Percentiles rank a stretch among this genome's conserved stretches.
Conservation (phyloP, 352 stramenopile genomes). For the Phytopythium litorale region DNA sequence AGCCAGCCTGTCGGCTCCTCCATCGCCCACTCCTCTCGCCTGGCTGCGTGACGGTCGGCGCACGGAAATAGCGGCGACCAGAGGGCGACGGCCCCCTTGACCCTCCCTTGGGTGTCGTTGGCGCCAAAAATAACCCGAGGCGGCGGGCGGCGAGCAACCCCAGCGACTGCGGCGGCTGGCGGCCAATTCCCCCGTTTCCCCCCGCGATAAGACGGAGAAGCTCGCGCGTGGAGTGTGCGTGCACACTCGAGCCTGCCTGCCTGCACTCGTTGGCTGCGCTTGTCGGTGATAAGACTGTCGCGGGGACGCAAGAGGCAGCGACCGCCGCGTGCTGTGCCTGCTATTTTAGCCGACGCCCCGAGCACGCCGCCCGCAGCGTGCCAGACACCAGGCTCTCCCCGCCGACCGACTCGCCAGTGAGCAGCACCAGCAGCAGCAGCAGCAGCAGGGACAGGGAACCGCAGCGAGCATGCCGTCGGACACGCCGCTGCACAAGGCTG, state of each 20-base stretch:
- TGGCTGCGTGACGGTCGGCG: no score
- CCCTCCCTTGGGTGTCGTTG: neutral
- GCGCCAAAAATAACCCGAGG: neutral
- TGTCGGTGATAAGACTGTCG: neutral
- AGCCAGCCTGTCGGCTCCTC: no score
- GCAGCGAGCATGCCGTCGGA: slow-evolving; percentile 74
- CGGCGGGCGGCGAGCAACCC: neutral
- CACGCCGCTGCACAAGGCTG: slow-evolving; percentile 88
- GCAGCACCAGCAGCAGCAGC: neutral
- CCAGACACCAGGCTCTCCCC: neutral
- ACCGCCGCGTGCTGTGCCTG: neutral
- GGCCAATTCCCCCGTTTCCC: neutral
- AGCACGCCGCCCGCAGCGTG: neutral
- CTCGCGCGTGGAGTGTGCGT: neutral
- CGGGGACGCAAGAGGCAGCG: neutral
- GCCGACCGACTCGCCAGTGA: neutral
- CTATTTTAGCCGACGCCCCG: neutral
- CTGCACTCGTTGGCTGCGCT: neutral
- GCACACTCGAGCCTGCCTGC: neutral
- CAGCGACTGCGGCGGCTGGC: neutral
- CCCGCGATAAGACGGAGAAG: slow-evolving; percentile 8
- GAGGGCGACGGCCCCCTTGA: neutral
- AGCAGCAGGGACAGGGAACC: neutral
- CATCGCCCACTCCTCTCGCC: no score
- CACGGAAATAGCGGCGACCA: no score